Base-by-base conservation (phyloP, 1,284 basidiomycete genomes). In the Apiotrichum sp. region DNA sequence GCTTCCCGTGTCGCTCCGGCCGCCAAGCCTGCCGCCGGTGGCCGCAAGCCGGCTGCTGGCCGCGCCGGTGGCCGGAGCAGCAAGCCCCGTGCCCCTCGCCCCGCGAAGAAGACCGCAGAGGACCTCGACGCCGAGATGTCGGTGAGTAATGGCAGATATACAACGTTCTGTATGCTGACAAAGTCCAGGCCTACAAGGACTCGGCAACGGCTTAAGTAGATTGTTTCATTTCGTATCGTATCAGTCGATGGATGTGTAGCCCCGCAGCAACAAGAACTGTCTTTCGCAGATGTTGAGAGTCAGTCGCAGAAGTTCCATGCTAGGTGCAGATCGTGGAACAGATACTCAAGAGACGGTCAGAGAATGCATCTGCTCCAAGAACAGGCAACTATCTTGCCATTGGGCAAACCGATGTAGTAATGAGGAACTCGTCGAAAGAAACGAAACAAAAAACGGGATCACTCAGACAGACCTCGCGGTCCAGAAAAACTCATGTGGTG, bases 71-170 rank as follows among this genome's bases (percentile, higher is more conserved):
- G 82, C 55, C 78, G 78, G 49, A 78, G 79, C 42, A 65, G 65
- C 31, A 58, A 60, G 34, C 61, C 63, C 62, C 68, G 67, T 44
- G 62, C 61, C 29, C 67, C 76, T 52, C 70, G 76, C n/a, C 73
- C 79, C 34, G 77, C 79, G 32, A 74, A 77, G 65, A 81, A 81
- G 75, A 79, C 79, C 34, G 77, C 78, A 42, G 81, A 80, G 74
- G 81, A 77, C 71, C 80, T 78, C 63, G 83, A 74, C 79, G 86
- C 80, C 47, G 81, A 81, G 85, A 86, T 82, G 81, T 77, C 71
- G 64, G 73, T 87, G 87, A 83, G 90, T 89, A 13, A 4, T 31
- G 7, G 7, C 3, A 10, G 9, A 4, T 4, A 36, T 35, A 4
- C 31, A 36, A 9, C 22, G 22, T 22, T 22, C 22, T 22, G 22